phyloP scores from a whole-genome alignment of 2,329 filamentous ascomycete genomes.

The Cladophialophora immunda region DNA sequence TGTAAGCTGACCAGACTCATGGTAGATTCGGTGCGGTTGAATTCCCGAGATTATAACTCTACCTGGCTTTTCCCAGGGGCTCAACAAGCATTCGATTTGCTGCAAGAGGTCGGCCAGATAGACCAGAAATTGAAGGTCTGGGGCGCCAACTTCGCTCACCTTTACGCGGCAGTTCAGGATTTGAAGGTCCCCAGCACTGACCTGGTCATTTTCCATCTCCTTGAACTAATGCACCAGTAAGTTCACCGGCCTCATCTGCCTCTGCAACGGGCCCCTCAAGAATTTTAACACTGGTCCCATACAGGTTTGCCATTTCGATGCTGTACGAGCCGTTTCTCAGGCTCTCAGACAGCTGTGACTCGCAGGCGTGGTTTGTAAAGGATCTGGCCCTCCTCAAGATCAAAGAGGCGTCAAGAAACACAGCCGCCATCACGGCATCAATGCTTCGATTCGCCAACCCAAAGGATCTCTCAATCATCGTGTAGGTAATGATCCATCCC shows the following conservation, averaged over 20 bases:
- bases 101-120: conserved; percentile 2
- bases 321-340: conserved; percentile 5
- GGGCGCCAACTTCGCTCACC: conserved; percentile 8
- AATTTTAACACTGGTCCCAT: background rate
- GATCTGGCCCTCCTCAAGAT: conserved; percentile 1
- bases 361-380: conserved; percentile 4
- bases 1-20: conserved; percentile 8
- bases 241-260: background rate
- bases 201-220: conserved; percentile 6
- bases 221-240: conserved; percentile 6
- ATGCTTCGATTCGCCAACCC: background rate
- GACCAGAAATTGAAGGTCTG: conserved; percentile 9
- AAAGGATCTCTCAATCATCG: background rate
- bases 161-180: conserved; percentile 6
- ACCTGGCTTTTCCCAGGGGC: background rate
- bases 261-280: too few relatives aligned
- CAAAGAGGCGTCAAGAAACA: background rate
- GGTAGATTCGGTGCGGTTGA: background rate
- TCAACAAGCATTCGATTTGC: background rate
- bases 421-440: conserved; percentile 2
- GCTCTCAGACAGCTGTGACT: background rate
- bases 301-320: background rate
- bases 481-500: background rate
- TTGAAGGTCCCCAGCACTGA: background rate
- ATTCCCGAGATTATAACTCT: background rate